phyloP scores from a whole-genome alignment of 768 basidiomycete species.

The Ramaria sp. region DNA sequence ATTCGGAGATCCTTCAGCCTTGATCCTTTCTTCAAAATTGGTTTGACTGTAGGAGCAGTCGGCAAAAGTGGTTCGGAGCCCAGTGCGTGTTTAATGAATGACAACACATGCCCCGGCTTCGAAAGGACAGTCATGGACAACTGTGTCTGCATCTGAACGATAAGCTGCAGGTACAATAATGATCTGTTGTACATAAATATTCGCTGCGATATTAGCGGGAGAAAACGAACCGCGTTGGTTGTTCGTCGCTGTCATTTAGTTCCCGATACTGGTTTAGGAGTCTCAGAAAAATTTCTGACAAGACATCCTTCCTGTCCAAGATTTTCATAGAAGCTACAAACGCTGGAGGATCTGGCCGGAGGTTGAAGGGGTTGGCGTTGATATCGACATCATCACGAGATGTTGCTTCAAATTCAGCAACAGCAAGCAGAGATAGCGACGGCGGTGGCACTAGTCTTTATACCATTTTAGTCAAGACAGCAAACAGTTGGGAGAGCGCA shows the following conservation, averaged over 20 bases:
- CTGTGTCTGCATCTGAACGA: conserved; percentile 70
- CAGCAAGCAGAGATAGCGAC: conserved; percentile 37
- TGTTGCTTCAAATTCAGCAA: conserved; percentile 34
- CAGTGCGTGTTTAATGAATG: conserved; percentile 74
- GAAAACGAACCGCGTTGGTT: conserved; percentile 40
- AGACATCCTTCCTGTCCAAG: conserved; percentile 57
- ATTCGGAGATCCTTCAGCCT: conserved; percentile 28
- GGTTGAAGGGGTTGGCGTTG: conserved; percentile 47
- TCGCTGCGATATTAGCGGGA: not conserved
- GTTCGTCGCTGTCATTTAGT: conserved; percentile 21
- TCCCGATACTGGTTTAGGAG: conserved; percentile 62
- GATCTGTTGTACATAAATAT: conserved; percentile 31
- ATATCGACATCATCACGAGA: conserved; percentile 31
- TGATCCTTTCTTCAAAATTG: conserved; percentile 15
- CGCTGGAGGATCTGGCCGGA: conserved; percentile 68
- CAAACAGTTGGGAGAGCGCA: not conserved
- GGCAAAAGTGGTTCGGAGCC: conserved; percentile 6
- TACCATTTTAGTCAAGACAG: conserved; percentile 6
- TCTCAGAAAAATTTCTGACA: conserved; percentile 62
- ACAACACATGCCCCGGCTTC: conserved; percentile 65
- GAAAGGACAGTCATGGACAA: conserved; percentile 49
- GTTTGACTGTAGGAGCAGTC: not conserved
- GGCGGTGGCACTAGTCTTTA: conserved; percentile 17
- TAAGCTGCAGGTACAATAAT: conserved; percentile 67
- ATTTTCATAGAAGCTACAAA: conserved; percentile 57